phyloP scores from a whole-genome alignment of 139 green algal genomes.

The Micromonas commoda region DNA sequence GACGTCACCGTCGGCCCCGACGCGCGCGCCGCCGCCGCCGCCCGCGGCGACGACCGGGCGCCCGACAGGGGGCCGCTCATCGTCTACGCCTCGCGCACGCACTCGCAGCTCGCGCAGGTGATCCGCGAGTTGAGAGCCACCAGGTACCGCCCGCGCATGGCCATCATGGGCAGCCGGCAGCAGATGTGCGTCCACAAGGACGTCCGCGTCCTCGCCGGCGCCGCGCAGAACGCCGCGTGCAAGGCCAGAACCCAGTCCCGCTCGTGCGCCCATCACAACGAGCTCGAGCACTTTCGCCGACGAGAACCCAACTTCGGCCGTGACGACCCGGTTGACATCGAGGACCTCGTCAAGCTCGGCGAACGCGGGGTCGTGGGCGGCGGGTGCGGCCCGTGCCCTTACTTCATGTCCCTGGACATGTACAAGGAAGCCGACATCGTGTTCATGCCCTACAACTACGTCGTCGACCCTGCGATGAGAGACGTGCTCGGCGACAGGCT shows the following conservation, averaged over 20 bases:
- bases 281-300: background rate
- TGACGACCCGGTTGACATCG: constrained; percentile 72
- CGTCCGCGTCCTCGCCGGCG: background rate
- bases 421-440: constrained; percentile 73
- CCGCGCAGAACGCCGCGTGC: background rate
- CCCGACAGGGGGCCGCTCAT: constrained; percentile 43
- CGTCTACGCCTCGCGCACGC: constrained; percentile 80
- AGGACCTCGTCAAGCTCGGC: constrained; percentile 64
- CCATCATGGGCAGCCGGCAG: constrained; percentile 69
- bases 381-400: constrained; percentile 81
- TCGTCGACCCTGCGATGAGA: constrained; percentile 58
- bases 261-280: background rate
- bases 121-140: constrained; percentile 80
- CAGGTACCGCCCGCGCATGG: constrained; percentile 68
- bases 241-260: background rate
- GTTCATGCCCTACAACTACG: constrained; percentile 89
- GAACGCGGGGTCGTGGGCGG: constrained; percentile 38
- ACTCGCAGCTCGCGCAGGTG: constrained; percentile 92
- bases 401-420: constrained; percentile 67
- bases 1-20: background rate
- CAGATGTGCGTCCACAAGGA: constrained; percentile 38
- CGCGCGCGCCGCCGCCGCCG: background rate
- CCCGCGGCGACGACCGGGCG: background rate
- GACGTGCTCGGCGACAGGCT: constrained; percentile 63
- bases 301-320: background rate